These are phyloP conservation scores for Stellera chamaejasme DNA, from an alignment of 345 rosid species.

Conservation along the genomic window DNA sequence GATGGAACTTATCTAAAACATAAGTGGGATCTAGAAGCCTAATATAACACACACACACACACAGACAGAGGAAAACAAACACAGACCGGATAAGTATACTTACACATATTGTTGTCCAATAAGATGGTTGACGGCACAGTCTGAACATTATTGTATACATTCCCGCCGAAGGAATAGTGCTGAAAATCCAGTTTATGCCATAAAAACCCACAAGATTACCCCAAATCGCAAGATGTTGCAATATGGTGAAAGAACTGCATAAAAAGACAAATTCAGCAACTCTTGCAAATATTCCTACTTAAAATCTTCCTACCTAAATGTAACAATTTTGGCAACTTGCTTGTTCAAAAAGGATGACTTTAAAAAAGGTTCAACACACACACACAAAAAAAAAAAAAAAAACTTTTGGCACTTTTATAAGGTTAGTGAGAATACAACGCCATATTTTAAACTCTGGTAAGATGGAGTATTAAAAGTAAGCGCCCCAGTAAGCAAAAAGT, in stretches of 20 bases:
- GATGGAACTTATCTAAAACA: too few species aligned
- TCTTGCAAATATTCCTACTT: not conserved
- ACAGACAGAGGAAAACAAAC: constrained; percentile 1
- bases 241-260: constrained; percentile 81
- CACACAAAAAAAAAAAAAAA: too few species aligned
- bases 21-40: too few species aligned
- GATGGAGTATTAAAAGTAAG: too few species aligned
- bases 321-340: too few species aligned
- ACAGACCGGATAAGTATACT: constrained; percentile 22
- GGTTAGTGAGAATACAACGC: too few species aligned
- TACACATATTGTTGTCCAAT: constrained; percentile 83
- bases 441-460: too few species aligned
- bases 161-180: constrained; percentile 78
- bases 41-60: not conserved
- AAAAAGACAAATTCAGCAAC: constrained; percentile 2
- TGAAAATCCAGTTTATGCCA: constrained; percentile 69
- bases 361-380: too few species aligned
- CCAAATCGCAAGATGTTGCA: constrained; percentile 93
- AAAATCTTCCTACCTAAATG: too few species aligned
- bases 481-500: not conserved
- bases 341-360: not conserved
- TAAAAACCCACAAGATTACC: constrained; percentile 82
- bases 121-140: constrained; percentile 73
- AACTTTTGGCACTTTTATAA: too few species aligned
- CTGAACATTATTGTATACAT: constrained; percentile 97